Evolutionary conservation across 345 rosid species (phyloP).

Genomic region (Salix purpurea): DNA sequence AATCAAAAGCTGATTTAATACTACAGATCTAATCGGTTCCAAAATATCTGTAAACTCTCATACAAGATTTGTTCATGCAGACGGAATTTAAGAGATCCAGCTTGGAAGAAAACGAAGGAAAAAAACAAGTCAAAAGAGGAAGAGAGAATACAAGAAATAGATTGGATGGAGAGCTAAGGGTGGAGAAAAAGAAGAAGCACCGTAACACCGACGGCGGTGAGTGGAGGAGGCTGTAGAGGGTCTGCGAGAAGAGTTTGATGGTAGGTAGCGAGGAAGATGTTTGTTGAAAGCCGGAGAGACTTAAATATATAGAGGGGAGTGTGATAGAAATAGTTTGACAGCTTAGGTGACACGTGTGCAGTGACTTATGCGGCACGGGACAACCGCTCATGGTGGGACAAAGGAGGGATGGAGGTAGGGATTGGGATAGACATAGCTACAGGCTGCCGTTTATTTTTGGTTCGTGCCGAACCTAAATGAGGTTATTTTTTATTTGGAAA

Average conservation of each 20-base stretch:
- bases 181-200: background rate
- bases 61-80: background rate
- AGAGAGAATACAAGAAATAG: no score
- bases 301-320: constrained; percentile 26
- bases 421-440: background rate
- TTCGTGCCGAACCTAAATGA: constrained; percentile 47
- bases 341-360: constrained; percentile 41
- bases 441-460: constrained; percentile 8
- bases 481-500: background rate
- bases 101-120: constrained; percentile 2
- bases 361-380: constrained; percentile 52
- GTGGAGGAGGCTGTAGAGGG: background rate
- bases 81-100: constrained; percentile 37
- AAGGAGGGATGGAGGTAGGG: background rate
- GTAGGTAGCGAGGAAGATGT: background rate
- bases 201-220: background rate
- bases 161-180: no score
- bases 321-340: constrained; percentile 16
- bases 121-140: background rate
- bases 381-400: constrained; percentile 54
- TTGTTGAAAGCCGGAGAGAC: background rate
- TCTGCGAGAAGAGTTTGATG: constrained; percentile 3
- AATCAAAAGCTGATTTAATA: background rate
- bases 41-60: no score
- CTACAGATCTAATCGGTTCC: no score